These are phyloP conservation scores for Diplodia intermedia DNA, from an alignment of 2,329 filamentous ascomycete species.

Conservation along the genomic window DNA sequence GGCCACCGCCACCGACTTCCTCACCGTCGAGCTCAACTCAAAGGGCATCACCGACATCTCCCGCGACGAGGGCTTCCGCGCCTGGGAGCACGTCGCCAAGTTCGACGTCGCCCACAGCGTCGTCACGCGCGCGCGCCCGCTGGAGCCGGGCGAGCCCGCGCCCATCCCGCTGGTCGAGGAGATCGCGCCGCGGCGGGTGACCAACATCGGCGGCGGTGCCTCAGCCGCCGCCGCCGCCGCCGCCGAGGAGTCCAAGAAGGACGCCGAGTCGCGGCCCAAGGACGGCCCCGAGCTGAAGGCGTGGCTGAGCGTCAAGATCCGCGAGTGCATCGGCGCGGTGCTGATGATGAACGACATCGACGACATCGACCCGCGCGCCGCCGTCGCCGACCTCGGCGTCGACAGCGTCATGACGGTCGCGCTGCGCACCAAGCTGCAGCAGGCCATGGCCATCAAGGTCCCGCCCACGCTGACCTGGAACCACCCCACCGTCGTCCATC, in stretches of 20 bases:
- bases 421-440: conserved; percentile 48
- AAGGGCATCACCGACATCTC: conserved; percentile 55
- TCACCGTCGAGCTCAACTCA: conserved; percentile 51
- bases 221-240: background rate
- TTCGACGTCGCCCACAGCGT: conserved; percentile 51
- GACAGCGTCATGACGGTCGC: conserved; percentile 52
- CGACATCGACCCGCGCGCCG: conserved; percentile 46
- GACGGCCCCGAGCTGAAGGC: conserved; percentile 36
- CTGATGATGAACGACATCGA: conserved; percentile 43
- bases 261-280: background rate
- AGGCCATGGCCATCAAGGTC: conserved; percentile 45
- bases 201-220: background rate
- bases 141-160: conserved; percentile 45
- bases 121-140: conserved; percentile 43
- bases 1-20: conserved; percentile 47
- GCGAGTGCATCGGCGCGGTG: conserved; percentile 45
- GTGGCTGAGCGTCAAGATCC: conserved; percentile 44
- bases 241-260: background rate
- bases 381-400: conserved; percentile 50
- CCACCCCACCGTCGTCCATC: conserved; percentile 49
- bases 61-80: conserved; percentile 51
- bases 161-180: conserved; percentile 42
- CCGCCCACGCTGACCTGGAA: conserved; percentile 53
- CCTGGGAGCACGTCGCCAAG: conserved; percentile 50
- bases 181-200: conserved; percentile 36